Conservation (phyloP, 202 grass and related monocot species). For the Carex sylvatica region DNA sequence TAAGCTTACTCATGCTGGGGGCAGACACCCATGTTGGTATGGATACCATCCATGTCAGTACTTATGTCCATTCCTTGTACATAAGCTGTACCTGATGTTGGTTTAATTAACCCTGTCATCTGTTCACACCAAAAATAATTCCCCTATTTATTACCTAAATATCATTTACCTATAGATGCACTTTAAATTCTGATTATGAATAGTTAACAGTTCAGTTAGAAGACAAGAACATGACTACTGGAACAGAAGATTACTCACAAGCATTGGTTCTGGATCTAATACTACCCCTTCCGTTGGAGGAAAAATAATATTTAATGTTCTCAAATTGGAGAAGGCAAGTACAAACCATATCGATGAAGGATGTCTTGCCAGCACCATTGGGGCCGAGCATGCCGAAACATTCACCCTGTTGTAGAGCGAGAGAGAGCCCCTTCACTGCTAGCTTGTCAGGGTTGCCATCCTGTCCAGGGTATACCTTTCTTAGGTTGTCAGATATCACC, state of each 20-base stretch:
- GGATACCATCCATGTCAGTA: constrained; percentile 47
- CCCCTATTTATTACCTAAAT: not conserved
- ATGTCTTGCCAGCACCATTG: constrained; percentile 81
- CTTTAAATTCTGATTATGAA: too few species aligned
- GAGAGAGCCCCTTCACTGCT: constrained; percentile 67
- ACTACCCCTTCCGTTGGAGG: not conserved
- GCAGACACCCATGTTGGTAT: constrained; percentile 66
- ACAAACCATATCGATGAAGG: constrained; percentile 83
- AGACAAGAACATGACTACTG: not conserved
- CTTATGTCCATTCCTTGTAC: constrained; percentile 59
- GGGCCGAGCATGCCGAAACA: constrained; percentile 94
- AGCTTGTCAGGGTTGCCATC: constrained; percentile 65
- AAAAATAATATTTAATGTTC: not conserved
- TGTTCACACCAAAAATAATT: constrained; percentile 15
- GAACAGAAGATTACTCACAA: not conserved
- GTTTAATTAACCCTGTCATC: constrained; percentile 57
- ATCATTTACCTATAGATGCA: too few species aligned
- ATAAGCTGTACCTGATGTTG: constrained; percentile 68
- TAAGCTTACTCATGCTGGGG: constrained; percentile 62
- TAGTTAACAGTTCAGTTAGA: not conserved
- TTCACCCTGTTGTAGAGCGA: constrained; percentile 64
- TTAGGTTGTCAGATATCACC: constrained; percentile 68
- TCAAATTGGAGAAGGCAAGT: not conserved
- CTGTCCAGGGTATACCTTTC: constrained; percentile 62
- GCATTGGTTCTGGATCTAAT: too few species aligned